These are phyloP conservation scores for Saprolegnia diclina DNA, from an alignment of 352 stramenopile genomes.

Conservation along the genomic window DNA sequence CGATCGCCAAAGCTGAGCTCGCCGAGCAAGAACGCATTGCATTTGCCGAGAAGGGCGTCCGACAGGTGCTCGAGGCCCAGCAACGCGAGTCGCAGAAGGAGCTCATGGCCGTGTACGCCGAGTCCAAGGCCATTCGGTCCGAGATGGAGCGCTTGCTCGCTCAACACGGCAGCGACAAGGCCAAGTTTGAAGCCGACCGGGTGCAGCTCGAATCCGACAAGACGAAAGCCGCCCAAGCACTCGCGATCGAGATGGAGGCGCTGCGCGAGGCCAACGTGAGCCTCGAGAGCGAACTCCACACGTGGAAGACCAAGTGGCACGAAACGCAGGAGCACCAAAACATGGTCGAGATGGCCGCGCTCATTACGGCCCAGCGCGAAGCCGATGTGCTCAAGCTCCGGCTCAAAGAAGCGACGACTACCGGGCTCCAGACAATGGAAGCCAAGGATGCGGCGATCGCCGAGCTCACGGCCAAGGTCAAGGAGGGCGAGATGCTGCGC, in stretches of 20 bases:
- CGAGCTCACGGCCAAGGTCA: slow-evolving; percentile 66
- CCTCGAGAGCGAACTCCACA: slow-evolving; percentile 67
- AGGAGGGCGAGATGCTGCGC: slow-evolving; percentile 75
- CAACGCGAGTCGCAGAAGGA: slow-evolving; percentile 64
- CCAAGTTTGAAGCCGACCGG: slow-evolving; percentile 36
- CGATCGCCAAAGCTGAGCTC: not conserved
- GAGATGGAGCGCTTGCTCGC: slow-evolving; percentile 57
- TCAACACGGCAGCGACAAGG: slow-evolving; percentile 34
- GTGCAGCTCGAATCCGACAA: slow-evolving; percentile 37
- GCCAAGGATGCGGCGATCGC: slow-evolving; percentile 63
- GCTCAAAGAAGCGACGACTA: slow-evolving; percentile 55
- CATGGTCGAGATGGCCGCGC: slow-evolving; percentile 22
- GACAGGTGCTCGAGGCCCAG: slow-evolving; percentile 67
- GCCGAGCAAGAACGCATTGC: slow-evolving; percentile 15
- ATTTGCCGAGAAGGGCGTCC: slow-evolving; percentile 32
- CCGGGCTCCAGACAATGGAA: slow-evolving; percentile 55
- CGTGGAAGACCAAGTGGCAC: slow-evolving; percentile 24
- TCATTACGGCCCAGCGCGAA: slow-evolving; percentile 66
- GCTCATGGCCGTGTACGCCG: slow-evolving; percentile 69
- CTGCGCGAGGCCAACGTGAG: slow-evolving; percentile 71
- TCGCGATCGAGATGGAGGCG: slow-evolving; percentile 39
- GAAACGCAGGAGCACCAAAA: slow-evolving; percentile 3
- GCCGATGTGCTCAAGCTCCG: slow-evolving; percentile 61
- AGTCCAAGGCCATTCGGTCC: slow-evolving; percentile 65
- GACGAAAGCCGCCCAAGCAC: slow-evolving; percentile 10